Evolutionary conservation across 23 red algal genomes (phyloP), one percentile per base, ranked within the genome.

Genomic region (Gracilaria vermiculophylla): DNA sequence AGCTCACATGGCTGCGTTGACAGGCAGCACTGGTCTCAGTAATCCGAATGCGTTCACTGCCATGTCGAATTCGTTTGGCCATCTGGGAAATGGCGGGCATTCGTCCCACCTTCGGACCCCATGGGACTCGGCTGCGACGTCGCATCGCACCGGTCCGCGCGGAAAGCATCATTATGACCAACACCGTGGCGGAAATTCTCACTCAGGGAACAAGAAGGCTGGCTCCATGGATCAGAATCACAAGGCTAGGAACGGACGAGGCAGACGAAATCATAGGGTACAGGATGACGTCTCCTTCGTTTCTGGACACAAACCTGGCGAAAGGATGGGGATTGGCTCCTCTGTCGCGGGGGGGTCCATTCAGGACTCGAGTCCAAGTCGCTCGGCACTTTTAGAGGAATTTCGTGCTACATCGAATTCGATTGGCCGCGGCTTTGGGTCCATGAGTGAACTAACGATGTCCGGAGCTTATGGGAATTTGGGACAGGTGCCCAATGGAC

Each of bases 1-100:
- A 1, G 90, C 90, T 47, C 90, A 86, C 32, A 93, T 93, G 78
- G 90, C 90, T 47, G 90, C 90, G 24, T 64, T 93, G 27, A 93
- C 73, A 25, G 84, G 84, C 6, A 88, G 60, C 25, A 53, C 84
- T 12, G 84, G 51, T 76, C 55, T 76, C 37, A 56, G 29, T 69
- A 62, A 58, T 19, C 43, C 66, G 15, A 57, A 42, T 58, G 50
- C 67, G 0, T 48, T 88, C 16, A 16, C 84, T 33, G 69, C 24
- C 4, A 21, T 47, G 10, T 69, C 62, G 28, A 79, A 79, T 49
- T 32, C 32, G 29, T 79, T 57, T 35, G 20, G 32, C 25, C 76
- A 79, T 55, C 7, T 79, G 42, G 53, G 53, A 54, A 84, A 49
- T 69, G 67, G 69, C 14, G 51, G 40, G 40, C 48, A 66, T 52